Conservation (phyloP, 352 stramenopile genomes). For the Pythium utonaiense region DNA sequence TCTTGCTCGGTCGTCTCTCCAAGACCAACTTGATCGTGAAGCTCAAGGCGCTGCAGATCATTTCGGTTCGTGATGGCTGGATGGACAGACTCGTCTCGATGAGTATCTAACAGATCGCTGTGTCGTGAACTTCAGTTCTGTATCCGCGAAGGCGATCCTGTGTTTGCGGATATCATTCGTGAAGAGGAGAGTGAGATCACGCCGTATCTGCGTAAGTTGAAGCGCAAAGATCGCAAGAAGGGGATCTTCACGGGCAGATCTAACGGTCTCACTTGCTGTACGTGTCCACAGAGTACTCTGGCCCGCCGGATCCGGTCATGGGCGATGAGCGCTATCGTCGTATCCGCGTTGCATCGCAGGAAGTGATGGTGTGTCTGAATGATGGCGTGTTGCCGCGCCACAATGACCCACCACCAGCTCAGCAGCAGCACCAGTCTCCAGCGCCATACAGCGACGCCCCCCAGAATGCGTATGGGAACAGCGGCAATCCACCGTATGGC, state of each 20-base stretch:
- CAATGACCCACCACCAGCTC: slow-evolving; percentile 29
- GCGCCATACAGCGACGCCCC: slow-evolving; percentile 1
- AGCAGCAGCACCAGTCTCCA: slow-evolving; percentile 10
- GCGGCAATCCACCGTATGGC: neutral
- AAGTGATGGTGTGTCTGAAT: slow-evolving; percentile 77
- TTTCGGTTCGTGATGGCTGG: slow-evolving; percentile 47
- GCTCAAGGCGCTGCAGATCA: slow-evolving; percentile 83
- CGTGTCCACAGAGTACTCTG: slow-evolving; percentile 59
- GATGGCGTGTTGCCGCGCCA: slow-evolving; percentile 56
- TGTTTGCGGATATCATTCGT: slow-evolving; percentile 55
- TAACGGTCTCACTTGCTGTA: neutral
- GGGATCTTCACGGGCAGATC: slow-evolving; percentile 5
- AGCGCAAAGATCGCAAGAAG: neutral
- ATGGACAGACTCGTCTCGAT: neutral
- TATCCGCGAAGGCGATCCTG: slow-evolving; percentile 59
- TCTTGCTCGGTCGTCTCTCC: slow-evolving; percentile 61
- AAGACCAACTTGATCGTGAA: slow-evolving; percentile 87
- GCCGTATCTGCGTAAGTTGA: slow-evolving; percentile 63
- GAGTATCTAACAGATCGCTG: slow-evolving; percentile 4
- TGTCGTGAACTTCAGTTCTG: slow-evolving; percentile 51
- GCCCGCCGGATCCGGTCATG: slow-evolving; percentile 67
- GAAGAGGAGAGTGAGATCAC: slow-evolving; percentile 70
- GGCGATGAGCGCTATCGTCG: slow-evolving; percentile 81
- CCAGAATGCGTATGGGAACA: slow-evolving; percentile 17
- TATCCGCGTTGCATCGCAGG: slow-evolving; percentile 77